These are phyloP conservation scores for Coniochaeta prunicola DNA, from an alignment of 2,329 filamentous ascomycete genomes.

Conservation along the genomic window DNA sequence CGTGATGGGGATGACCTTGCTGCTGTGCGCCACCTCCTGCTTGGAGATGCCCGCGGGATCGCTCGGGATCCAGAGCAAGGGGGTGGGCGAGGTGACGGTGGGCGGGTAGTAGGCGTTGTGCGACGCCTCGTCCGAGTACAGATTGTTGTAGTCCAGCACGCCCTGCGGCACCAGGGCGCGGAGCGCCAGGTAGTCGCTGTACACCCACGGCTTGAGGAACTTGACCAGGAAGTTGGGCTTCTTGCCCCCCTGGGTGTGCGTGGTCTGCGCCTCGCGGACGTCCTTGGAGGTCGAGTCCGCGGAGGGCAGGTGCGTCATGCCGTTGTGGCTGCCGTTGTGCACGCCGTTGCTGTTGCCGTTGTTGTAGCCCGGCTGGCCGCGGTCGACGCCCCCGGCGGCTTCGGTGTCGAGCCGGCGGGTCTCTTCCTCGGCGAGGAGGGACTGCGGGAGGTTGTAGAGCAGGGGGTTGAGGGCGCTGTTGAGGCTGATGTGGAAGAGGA, in stretches of 20 bases:
- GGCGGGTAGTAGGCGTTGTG: constrained; percentile 69
- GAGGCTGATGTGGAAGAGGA: constrained; percentile 68
- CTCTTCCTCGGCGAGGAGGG: constrained; percentile 46
- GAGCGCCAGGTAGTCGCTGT: constrained; percentile 64
- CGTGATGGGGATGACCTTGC: constrained; percentile 67
- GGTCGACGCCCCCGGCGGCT: constrained; percentile 7
- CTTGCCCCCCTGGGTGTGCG: constrained; percentile 21
- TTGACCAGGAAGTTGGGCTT: constrained; percentile 53
- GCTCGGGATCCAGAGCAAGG: constrained; percentile 77
- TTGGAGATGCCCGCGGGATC: constrained; percentile 67
- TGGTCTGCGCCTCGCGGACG: neutral
- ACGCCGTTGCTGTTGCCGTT: constrained; percentile 10
- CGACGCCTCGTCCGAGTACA: constrained; percentile 56
- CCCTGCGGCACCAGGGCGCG: constrained; percentile 60
- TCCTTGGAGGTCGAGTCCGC: constrained; percentile 9
- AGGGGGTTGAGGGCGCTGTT: constrained; percentile 69
- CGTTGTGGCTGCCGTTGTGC: neutral
- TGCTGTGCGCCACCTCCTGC: constrained; percentile 70
- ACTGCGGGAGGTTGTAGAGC: constrained; percentile 71
- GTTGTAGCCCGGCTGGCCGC: constrained; percentile 6
- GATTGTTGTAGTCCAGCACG: constrained; percentile 35
- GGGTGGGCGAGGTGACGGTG: constrained; percentile 52
- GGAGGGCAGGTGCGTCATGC: neutral
- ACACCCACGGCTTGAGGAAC: constrained; percentile 73
- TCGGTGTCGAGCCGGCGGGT: constrained; percentile 17